Percentiles rank a stretch among this genome's conserved stretches.
Evolutionary conservation across 208 protist species (phyloP).

Genomic region (Porcisia deanei): DNA sequence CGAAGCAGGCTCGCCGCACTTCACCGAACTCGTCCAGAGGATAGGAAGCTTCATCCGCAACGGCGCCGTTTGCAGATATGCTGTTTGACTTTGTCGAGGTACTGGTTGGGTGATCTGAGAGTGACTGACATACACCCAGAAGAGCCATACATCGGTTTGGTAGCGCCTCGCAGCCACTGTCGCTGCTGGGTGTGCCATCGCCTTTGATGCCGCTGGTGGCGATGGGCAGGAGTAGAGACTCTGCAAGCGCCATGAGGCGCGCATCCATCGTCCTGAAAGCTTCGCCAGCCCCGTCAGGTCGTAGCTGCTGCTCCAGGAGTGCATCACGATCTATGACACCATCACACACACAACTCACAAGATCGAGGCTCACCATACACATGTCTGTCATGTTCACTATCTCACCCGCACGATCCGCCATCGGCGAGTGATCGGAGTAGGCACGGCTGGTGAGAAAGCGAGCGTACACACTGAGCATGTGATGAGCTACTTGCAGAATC

Average conservation of each 20-base stretch:
- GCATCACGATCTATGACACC: slow-evolving; percentile 38
- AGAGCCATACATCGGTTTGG: slow-evolving; percentile 28
- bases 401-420: neutral
- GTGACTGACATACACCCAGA: slow-evolving; percentile 17
- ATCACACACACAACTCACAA: slow-evolving; percentile 55
- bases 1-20: slow-evolving; percentile 46
- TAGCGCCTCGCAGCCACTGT: slow-evolving; percentile 7
- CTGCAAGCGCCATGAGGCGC: slow-evolving; percentile 18
- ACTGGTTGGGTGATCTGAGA: slow-evolving; percentile 15
- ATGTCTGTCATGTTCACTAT: slow-evolving; percentile 41
- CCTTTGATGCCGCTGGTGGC: neutral
- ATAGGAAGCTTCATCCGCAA: neutral
- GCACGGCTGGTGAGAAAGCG: slow-evolving; percentile 8
- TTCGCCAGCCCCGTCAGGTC: neutral
- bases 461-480: slow-evolving; percentile 25
- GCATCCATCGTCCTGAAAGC: slow-evolving; percentile 1
- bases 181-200: neutral
- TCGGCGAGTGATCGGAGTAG: neutral
- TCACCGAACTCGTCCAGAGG: slow-evolving; percentile 22
- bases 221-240: slow-evolving; percentile 9
- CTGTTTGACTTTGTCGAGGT: neutral
- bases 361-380: slow-evolving; percentile 49
- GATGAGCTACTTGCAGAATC: slow-evolving; percentile 28
- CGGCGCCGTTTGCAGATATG: neutral
- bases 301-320: slow-evolving; percentile 14